These are phyloP conservation scores for Amanita thiersii DNA, from an alignment of 768 basidiomycete species.

Conservation along the genomic window DNA sequence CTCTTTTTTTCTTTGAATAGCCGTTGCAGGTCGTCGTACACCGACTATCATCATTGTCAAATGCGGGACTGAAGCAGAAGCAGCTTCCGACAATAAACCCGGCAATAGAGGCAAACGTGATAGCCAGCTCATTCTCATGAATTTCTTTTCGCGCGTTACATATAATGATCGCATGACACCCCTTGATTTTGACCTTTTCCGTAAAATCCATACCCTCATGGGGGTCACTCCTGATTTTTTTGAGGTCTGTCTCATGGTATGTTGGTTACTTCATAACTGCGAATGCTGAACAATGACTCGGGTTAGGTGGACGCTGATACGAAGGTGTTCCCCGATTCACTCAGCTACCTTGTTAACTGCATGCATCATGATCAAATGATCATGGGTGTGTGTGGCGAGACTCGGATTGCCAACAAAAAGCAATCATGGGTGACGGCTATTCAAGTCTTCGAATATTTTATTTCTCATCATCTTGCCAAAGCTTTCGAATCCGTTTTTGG, in stretches of 20 bases:
- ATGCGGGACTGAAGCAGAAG: conserved; percentile 87
- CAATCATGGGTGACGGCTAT: conserved; percentile 98
- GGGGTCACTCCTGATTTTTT: conserved; percentile 99
- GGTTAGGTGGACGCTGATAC: conserved; percentile 98
- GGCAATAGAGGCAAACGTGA: conserved; percentile 99
- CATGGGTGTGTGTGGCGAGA: conserved; percentile 99
- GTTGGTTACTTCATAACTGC: conserved; percentile 16
- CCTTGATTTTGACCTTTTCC: conserved; percentile 95
- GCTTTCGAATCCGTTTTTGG: conserved; percentile 99
- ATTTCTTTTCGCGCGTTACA: conserved; percentile 97
- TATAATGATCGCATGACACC: conserved; percentile 99
- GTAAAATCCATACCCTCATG: conserved; percentile 93
- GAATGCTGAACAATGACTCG: conserved; percentile 6
- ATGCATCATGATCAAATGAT: conserved; percentile 99
- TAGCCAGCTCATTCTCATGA: conserved; percentile 98
- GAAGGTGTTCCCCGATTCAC: conserved; percentile 85
- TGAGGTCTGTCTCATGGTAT: conserved; percentile 93
- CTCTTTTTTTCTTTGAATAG: conserved; percentile 24
- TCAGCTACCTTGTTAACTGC: conserved; percentile 89
- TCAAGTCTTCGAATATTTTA: conserved; percentile 98
- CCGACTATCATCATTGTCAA: conserved; percentile 94
- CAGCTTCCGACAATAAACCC: conserved; percentile 79
- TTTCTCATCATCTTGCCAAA: conserved; percentile 97
- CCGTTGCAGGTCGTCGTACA: conserved; percentile 81
- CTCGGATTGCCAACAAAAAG: conserved; percentile 96